Percentiles rank a stretch among this genome's conserved stretches.
Evolutionary conservation across 805 yeast species (phyloP).

Genomic region (Groenewaldozyma tartarivorans): DNA sequence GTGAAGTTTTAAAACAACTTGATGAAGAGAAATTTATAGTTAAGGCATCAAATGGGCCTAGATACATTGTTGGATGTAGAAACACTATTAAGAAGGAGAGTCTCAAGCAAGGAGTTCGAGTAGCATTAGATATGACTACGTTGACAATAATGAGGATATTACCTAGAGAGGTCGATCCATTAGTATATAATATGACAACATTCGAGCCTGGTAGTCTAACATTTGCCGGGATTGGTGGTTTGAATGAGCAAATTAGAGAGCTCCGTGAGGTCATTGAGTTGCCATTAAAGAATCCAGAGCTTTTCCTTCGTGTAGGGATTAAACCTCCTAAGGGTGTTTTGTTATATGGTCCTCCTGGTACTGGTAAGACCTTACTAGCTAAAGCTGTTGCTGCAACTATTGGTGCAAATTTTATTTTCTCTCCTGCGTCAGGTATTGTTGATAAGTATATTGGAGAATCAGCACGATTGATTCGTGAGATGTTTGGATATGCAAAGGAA

Average conservation of each 20-base stretch:
- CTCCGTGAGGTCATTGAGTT: constrained; percentile 94
- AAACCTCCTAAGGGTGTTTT: constrained; percentile 98
- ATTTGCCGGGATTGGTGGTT: constrained; percentile 92
- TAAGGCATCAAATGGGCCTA: constrained; percentile 93
- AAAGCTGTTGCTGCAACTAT: constrained; percentile 98
- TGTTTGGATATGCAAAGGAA: constrained; percentile 96
- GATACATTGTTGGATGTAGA: constrained; percentile 96
- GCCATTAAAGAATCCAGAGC: constrained; percentile 94
- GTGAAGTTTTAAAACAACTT: constrained; percentile 90
- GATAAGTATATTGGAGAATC: constrained; percentile 98
- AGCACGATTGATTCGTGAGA: constrained; percentile 91
- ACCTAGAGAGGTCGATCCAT: constrained; percentile 97
- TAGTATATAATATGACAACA: constrained; percentile 96
- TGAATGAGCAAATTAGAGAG: constrained; percentile 91
- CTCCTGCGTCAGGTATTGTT: constrained; percentile 97
- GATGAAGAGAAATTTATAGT: constrained; percentile 91
- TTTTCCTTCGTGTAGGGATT: constrained; percentile 91
- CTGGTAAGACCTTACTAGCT: constrained; percentile 92
- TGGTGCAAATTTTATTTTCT: constrained; percentile 94
- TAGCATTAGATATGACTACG: constrained; percentile 95
- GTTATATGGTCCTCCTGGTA: constrained; percentile 97
- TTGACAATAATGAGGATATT: constrained; percentile 93
- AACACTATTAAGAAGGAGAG: constrained; percentile 78
- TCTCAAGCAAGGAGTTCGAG: constrained; percentile 89
- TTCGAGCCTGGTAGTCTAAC: constrained; percentile 97